These are phyloP conservation scores for Vitis rotundifolia DNA, from an alignment of 164 flowering plant species.

Conservation along the genomic window DNA sequence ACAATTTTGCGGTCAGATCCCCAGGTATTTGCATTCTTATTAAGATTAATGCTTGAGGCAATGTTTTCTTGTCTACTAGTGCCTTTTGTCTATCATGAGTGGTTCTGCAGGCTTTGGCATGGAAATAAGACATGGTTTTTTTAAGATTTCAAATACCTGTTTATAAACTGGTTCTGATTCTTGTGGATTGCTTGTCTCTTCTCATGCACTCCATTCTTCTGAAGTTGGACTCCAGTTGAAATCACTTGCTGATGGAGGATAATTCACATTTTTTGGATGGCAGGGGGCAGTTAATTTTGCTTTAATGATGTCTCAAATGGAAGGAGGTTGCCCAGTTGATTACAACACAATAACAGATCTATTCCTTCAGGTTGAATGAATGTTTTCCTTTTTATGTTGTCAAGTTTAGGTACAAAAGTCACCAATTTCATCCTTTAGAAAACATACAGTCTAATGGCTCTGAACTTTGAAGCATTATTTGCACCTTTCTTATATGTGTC, in stretches of 20 bases:
- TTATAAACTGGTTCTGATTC: too few relatives aligned
- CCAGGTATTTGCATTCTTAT: constrained; percentile 56
- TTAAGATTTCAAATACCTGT: background rate
- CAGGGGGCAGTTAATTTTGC: constrained; percentile 96
- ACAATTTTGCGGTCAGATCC: constrained; percentile 96
- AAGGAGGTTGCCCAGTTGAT: constrained; percentile 92
- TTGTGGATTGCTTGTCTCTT: background rate
- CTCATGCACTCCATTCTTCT: background rate
- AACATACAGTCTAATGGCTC: too few relatives aligned
- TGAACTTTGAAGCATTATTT: too few relatives aligned
- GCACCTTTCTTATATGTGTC: too few relatives aligned
- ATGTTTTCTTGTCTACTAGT: background rate
- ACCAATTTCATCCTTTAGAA: too few relatives aligned
- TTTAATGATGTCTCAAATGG: constrained; percentile 97
- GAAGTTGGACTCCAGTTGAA: background rate
- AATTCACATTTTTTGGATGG: constrained; percentile 1
- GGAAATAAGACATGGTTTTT: background rate
- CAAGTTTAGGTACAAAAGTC: background rate
- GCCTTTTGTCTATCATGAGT: background rate
- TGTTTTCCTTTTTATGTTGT: constrained; percentile 6
- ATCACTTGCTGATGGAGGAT: background rate
- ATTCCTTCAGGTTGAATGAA: constrained; percentile 91
- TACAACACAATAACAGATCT: constrained; percentile 94
- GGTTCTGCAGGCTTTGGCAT: background rate
- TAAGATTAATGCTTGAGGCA: too few relatives aligned